Evolutionary conservation across 116 monocot genomes (phyloP), one percentile per base, ranked within the genome.

Genomic region (Posidonia oceanica): DNA sequence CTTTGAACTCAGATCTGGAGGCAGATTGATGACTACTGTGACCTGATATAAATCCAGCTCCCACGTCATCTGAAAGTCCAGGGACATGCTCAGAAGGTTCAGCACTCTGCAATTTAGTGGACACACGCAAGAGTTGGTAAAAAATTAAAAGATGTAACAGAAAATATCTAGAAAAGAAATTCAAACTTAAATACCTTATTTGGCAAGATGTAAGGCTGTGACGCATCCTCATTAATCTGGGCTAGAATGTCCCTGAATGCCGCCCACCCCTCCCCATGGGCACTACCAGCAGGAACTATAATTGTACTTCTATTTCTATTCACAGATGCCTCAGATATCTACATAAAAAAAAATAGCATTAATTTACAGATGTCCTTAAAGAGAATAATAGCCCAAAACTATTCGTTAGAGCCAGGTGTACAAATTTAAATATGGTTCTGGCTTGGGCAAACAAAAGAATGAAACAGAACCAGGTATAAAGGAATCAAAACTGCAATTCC

Each of bases 1-100:
- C 86, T 67, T 71, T 83, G 42, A 88, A 22, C 14, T 86, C 88
- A 10, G 86, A 56, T 23, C 69, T 85, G 21, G 85, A 59, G 22
- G 66, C 75, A 65, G 77, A 51, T 58, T 82, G 88, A 54, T 67
- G 22, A 61, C 61, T 72, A 61, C 61, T 75, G 14, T 77, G 81
- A 54, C 88, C 80, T 54, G 88, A 76, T 67, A 92, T 92, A 72
- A 94, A 90, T 36, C 91, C 91, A 61, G 88, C 86, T 53, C 94
- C 88, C 18, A 94, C 90, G 69, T 90, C 77, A 21, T 77, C 77
- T 59, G 78, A 72, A 39, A 78, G 78, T 3, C 78, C 68, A n/a
- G 76, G 56, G 29, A 72, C 72, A 23, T 54, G 72, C 15, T 72
- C 72, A 67, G 72, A 52, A 41, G 63, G 67, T n/a, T 67, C 78